A percentile compares a stretch with the other conserved stretches of the same genome.
These are phyloP conservation scores for Oidiodendron maius DNA, from an alignment of 495 filamentous ascomycete species.

Conservation along the genomic window DNA sequence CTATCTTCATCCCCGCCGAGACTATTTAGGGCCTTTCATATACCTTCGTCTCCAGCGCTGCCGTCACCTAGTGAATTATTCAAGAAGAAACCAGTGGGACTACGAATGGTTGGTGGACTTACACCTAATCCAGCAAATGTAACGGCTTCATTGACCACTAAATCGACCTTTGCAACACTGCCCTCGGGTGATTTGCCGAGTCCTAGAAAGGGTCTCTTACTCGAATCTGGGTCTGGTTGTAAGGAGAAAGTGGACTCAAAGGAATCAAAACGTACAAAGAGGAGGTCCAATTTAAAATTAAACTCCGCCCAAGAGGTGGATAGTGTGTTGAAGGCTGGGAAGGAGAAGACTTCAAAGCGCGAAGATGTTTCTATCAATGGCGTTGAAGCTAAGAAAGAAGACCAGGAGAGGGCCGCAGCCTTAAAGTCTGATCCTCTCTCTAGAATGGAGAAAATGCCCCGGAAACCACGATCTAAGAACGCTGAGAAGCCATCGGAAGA, in stretches of 20 bases:
- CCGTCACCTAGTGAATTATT: slow-evolving; percentile 36
- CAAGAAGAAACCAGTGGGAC: slow-evolving; percentile 24
- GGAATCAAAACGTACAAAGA: neutral
- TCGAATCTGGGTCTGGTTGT: neutral
- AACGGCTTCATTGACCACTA: slow-evolving; percentile 33
- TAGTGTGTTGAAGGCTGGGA: slow-evolving; percentile 9
- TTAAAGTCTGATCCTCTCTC: slow-evolving; percentile 9
- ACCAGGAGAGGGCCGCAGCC: slow-evolving; percentile 26
- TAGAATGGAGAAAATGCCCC: slow-evolving; percentile 15
- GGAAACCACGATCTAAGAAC: slow-evolving; percentile 19
- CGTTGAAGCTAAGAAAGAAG: slow-evolving; percentile 26
- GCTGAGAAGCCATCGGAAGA: slow-evolving; percentile 6
- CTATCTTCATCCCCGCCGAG: slow-evolving; percentile 29
- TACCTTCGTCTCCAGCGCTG: slow-evolving; percentile 38
- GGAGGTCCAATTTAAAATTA: slow-evolving; percentile 15
- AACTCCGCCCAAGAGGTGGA: slow-evolving; percentile 1
- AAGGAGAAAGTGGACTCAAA: neutral
- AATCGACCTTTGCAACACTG: slow-evolving; percentile 25
- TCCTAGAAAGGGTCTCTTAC: neutral
- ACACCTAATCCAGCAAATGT: slow-evolving; percentile 28
- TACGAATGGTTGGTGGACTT: slow-evolving; percentile 29
- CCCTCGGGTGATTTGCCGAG: neutral
- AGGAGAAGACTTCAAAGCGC: slow-evolving; percentile 8
- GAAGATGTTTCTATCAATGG: slow-evolving; percentile 14
- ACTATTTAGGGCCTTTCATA: slow-evolving; percentile 19